Conservation (phyloP, 2,329 filamentous ascomycete genomes). For the Talaromyces sp. region DNA sequence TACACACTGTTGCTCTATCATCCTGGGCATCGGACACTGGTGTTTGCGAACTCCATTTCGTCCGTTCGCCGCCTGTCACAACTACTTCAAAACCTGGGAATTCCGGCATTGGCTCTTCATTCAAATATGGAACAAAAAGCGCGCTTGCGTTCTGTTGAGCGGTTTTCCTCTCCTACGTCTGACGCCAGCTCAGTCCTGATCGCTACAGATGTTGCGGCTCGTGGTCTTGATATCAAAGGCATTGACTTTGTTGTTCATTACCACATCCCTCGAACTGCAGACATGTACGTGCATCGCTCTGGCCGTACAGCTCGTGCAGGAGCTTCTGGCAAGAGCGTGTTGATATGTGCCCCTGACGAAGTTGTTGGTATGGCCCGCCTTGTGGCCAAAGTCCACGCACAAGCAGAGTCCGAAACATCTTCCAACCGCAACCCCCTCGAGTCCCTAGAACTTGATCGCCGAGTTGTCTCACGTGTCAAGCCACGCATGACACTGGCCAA, state of each 20-base stretch:
- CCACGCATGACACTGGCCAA: slow-evolving; percentile 77
- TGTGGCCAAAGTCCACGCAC: slow-evolving; percentile 78
- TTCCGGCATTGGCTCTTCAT: slow-evolving; percentile 74
- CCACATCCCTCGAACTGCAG: slow-evolving; percentile 84
- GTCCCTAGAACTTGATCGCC: slow-evolving; percentile 76
- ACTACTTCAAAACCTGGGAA: slow-evolving; percentile 73
- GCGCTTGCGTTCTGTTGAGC: slow-evolving; percentile 84
- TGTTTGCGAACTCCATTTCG: slow-evolving; percentile 95
- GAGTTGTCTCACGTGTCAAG: slow-evolving; percentile 69
- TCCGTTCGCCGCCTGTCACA: slow-evolving; percentile 82
- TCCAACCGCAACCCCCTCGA: slow-evolving; percentile 52
- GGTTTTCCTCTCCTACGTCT: slow-evolving; percentile 62
- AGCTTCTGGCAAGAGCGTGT: slow-evolving; percentile 70
- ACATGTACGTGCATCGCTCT: slow-evolving; percentile 92
- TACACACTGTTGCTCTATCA: slow-evolving; percentile 83
- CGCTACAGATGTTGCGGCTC: slow-evolving; percentile 88
- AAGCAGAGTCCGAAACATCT: slow-evolving; percentile 46
- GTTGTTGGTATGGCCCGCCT: slow-evolving; percentile 77
- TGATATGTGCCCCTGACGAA: slow-evolving; percentile 89
- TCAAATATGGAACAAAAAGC: slow-evolving; percentile 96
- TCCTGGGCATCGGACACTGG: slow-evolving; percentile 70
- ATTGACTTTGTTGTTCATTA: slow-evolving; percentile 93
- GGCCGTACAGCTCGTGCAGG: slow-evolving; percentile 86
- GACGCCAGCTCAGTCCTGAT: slow-evolving; percentile 66
- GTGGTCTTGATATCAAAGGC: slow-evolving; percentile 85